Base-by-base conservation (phyloP, 2,329 filamentous ascomycete genomes). In the Monosporascus sp. region DNA sequence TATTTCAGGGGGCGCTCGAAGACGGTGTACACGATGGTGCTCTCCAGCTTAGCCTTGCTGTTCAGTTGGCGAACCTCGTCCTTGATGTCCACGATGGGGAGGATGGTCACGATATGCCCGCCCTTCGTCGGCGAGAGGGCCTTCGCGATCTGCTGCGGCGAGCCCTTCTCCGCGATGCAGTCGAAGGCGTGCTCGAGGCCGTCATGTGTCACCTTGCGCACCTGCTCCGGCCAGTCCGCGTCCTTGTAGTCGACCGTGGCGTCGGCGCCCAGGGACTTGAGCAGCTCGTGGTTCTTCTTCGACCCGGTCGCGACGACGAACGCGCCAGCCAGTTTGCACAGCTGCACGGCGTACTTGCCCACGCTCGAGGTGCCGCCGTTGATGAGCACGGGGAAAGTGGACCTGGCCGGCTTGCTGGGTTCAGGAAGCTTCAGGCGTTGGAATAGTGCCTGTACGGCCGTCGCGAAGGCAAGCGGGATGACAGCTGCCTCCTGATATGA, bases 141-240 rank as follows among this genome's bases (percentile, higher is more conserved):
- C 41, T 45, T 54, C 7, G 62, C 56, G 5, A 65, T 53, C 7
- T 53, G 51, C 35, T 59, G 49, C 4, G 55, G 57, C 3, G 65
- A 63, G 31, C 58, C 63, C 18, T 57, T 56, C 53, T 68, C 63
- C 2, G 58, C 43, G 24, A 69, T 60, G 55, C 61, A 64, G 55
- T 68, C 67, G 24, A 69, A 59, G 0, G 63, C 65, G 44, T 66
- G 55, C 54, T 60, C 54, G 7, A 69, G 60, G 1, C 78, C 78
- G 58, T 85, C 82, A 0, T 84, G 84, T 5, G 80, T 84, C 39
- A 90, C 63, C 58, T 79, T 79, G 70, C 85, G 84, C 25, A 90
- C 85, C 58, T 82, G 70, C 5, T 71, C 71, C 17, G 74, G 69
- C 67, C 79, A 75, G 27, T 74, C 69, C 5, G 72, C 65, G 41